Evolutionary conservation across 106 monocot genomes (phyloP), one percentile per base, ranked within the genome.

Genomic region (Allium sativum): DNA sequence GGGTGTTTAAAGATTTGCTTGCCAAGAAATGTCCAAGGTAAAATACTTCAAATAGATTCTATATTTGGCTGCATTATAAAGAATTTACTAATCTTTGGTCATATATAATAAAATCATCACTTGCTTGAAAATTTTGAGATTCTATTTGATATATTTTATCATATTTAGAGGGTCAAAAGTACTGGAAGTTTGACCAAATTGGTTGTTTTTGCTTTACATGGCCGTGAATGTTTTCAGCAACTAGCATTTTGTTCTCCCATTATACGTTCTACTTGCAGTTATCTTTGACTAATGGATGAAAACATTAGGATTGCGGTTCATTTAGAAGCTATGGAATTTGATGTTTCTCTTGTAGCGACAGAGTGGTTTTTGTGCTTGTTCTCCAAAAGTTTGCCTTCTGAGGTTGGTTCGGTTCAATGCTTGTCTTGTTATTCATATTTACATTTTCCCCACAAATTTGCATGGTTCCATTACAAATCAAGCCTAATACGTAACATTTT

Each of bases 361-460:
- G 96, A 98, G 72, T 98, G 96, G 96, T 98, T 98, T 56, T 74
- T 98, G 42, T 98, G 96, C 68, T 79, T 98, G 60, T 98, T 98
- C 70, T 91, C 80, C 17, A 98, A 98, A 70, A 91, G 87, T 70
- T 82, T 98, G 66, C 96, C 96, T 66, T 98, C 96, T 59, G 96
- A 98, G 91, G 96, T 98, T 57, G 61, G 69, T 31, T 10, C 10
- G 61, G 69, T 31, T 10, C 10, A 21, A 65, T 10, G 55, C 12
- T 8, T 44, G 14, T 8, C 13, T 9, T 7, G 41, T 65, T 22
- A 51, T 52, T 31, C 53, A 40, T 12, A 12, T 51, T 8, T 52
- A 17, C 40, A 9, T 41, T 58, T 13, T 42, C 12, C 48, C 15
- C 48, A 12, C 48, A 2, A 12, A 11, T 15, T 50, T 50, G 11